Percentiles rank a stretch among this genome's conserved stretches.
phyloP scores from a whole-genome alignment of 306 rosid genomes.

The Vachellia pachyceras region DNA sequence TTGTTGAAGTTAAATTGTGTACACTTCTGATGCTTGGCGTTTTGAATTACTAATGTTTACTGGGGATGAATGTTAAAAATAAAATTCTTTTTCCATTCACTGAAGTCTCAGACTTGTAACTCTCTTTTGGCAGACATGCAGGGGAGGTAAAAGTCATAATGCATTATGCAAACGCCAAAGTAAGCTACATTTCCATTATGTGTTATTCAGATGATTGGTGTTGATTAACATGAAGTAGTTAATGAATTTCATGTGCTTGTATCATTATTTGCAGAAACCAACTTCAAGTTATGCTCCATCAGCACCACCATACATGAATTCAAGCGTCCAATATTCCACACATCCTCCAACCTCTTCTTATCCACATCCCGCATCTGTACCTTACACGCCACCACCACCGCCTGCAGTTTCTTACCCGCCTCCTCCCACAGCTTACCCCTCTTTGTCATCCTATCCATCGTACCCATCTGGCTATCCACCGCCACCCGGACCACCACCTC shows the following conservation, averaged over 20 bases:
- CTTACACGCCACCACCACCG: neutral
- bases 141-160: constrained; percentile 53
- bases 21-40: neutral
- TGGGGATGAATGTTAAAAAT: neutral
- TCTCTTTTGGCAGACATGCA: constrained; percentile 37
- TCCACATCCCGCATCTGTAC: neutral
- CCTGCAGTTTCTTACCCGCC: constrained; percentile 12
- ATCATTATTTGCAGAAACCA: constrained; percentile 30
- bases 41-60: neutral
- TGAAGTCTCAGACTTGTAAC: neutral
- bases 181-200: constrained; percentile 8
- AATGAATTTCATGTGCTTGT: neutral
- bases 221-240: neutral
- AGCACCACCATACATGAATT: constrained; percentile 9
- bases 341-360: neutral
- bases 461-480: constrained; percentile 27
- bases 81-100: neutral
- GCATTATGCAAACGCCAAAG: constrained; percentile 48
- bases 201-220: constrained; percentile 8
- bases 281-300: constrained; percentile 29
- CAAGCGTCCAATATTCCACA: neutral
- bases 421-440: constrained; percentile 7
- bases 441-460: constrained; percentile 3
- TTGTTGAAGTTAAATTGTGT: neutral
- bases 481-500: constrained; percentile 14